A percentile compares a stretch with the other conserved stretches of the same genome.
Evolutionary conservation across 1,139 yeast genomes (phyloP).

Genomic region (Suhomyces choctaworum): DNA sequence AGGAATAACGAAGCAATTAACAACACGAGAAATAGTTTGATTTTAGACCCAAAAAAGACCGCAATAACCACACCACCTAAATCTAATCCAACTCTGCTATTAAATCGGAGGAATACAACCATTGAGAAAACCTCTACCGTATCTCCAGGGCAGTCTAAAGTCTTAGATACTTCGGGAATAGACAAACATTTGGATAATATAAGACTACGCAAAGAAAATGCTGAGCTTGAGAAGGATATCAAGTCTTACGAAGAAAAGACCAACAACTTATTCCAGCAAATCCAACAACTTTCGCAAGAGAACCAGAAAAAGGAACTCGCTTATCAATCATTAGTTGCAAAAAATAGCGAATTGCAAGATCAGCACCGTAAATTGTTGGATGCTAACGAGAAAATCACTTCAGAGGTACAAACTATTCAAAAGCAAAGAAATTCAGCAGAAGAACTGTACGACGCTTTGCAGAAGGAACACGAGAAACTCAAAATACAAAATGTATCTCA

Average conservation of each 20-base stretch:
- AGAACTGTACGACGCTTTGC: constrained; percentile 11
- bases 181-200: constrained; percentile 49
- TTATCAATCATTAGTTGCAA: background rate
- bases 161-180: constrained; percentile 39
- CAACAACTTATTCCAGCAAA: constrained; percentile 7
- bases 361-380: background rate
- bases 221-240: constrained; percentile 18
- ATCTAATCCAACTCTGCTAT: constrained; percentile 26
- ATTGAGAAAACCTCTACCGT: constrained; percentile 3
- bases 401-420: constrained; percentile 1
- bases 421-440: constrained; percentile 15
- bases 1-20: constrained; percentile 7
- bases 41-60: constrained; percentile 16
- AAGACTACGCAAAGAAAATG: constrained; percentile 34
- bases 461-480: constrained; percentile 7
- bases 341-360: constrained; percentile 1
- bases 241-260: constrained; percentile 10
- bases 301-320: constrained; percentile 7
- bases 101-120: constrained; percentile 19
- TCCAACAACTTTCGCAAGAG: constrained; percentile 9
- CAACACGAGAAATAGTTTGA: constrained; percentile 24
- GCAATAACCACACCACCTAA: constrained; percentile 10
- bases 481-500: constrained; percentile 11
- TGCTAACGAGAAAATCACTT: constrained; percentile 1
- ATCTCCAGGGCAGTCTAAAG: constrained; percentile 18